Evolutionary conservation across 2,329 filamentous ascomycete genomes (phyloP).

Genomic region (Aspergillus pseudotamarii): DNA sequence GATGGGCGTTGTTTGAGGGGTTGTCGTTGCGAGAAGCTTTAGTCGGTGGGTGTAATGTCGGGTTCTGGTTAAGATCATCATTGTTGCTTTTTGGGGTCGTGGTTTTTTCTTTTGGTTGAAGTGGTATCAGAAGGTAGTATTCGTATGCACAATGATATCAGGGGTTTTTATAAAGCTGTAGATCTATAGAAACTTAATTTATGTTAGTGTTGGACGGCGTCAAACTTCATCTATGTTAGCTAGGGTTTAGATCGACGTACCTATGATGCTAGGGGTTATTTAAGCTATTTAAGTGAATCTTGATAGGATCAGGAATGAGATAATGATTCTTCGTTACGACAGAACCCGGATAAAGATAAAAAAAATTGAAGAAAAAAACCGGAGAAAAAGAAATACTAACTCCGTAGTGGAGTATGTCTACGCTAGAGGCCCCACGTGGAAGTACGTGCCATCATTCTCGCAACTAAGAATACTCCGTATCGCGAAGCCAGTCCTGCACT

Average conservation of each 20-base stretch:
- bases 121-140: background rate
- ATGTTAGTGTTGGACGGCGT: background rate
- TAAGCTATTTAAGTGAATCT: too few species aligned
- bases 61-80: constrained; percentile 11
- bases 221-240: background rate
- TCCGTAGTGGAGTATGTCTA: background rate
- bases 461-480: background rate
- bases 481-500: background rate
- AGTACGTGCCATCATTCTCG: background rate
- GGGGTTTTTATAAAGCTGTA: background rate
- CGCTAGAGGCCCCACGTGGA: constrained; percentile 4
- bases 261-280: background rate
- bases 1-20: constrained; percentile 5
- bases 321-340: background rate
- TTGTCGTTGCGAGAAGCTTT: background rate
- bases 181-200: background rate
- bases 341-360: background rate
- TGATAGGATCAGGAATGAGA: background rate
- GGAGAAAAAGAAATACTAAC: constrained; percentile 3
- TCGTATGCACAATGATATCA: constrained; percentile 3
- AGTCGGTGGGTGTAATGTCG: constrained; percentile 11
- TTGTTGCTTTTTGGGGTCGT: constrained; percentile 2
- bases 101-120: background rate
- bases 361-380: constrained; percentile 8
- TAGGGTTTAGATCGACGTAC: background rate